Conservation (phyloP, 225 moss, liverwort and hornwort species). For the Antitrichia curtipendula region DNA sequence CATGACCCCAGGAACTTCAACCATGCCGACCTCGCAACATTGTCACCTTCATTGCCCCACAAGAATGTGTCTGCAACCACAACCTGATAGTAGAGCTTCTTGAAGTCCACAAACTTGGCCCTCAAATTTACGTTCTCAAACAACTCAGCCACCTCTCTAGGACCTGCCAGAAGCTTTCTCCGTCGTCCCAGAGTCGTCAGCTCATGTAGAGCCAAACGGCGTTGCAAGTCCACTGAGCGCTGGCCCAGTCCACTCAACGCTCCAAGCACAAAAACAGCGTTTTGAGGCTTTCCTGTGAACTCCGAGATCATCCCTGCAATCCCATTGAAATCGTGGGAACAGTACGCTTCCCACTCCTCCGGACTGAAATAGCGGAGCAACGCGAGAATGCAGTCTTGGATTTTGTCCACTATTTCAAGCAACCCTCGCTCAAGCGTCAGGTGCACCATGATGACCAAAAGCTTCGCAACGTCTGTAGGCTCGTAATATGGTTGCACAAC, state of each 20-base stretch:
- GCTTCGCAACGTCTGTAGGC: not conserved
- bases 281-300: constrained; percentile 12
- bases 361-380: constrained; percentile 16
- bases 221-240: constrained; percentile 21
- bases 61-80: constrained; percentile 25
- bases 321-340: not conserved
- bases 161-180: not conserved
- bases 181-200: constrained; percentile 13
- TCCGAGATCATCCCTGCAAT: constrained; percentile 5
- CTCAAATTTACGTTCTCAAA: constrained; percentile 25
- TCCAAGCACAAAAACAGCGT: constrained; percentile 18
- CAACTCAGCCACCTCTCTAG: constrained; percentile 14
- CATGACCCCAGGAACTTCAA: constrained; percentile 14
- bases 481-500: not conserved
- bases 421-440: constrained; percentile 18
- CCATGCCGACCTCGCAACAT: constrained; percentile 6
- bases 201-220: constrained; percentile 14
- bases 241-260: constrained; percentile 22
- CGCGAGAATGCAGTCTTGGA: constrained; percentile 25
- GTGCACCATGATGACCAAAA: constrained; percentile 23
- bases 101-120: constrained; percentile 30
- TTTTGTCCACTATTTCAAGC: constrained; percentile 5
- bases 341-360: constrained; percentile 14
- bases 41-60: constrained; percentile 36
- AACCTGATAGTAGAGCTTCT: constrained; percentile 17